phyloP scores from a whole-genome alignment of 225 moss, liverwort and hornwort species.

The Marchantia polymorpha region DNA sequence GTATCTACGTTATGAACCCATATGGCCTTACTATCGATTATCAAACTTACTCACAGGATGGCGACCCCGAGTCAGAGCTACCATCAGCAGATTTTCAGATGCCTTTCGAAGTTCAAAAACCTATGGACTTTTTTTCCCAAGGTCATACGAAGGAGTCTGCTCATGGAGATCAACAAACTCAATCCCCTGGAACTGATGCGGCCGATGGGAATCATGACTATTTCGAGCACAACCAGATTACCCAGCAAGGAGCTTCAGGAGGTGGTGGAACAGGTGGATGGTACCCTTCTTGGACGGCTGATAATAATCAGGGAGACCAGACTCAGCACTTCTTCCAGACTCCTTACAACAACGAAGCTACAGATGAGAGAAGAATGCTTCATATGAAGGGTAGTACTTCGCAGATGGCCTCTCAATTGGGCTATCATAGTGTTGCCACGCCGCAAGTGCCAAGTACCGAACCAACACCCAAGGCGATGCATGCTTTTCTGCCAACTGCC shows the following conservation, averaged over 20 bases:
- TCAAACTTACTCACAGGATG: slow-evolving; percentile 48
- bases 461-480: slow-evolving; percentile 66
- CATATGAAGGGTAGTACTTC: slow-evolving; percentile 65
- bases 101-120: slow-evolving; percentile 72
- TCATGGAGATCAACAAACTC: slow-evolving; percentile 70
- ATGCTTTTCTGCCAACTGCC: slow-evolving; percentile 74
- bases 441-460: slow-evolving; percentile 61
- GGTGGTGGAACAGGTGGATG: slow-evolving; percentile 57
- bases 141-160: slow-evolving; percentile 64
- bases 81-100: slow-evolving; percentile 70
- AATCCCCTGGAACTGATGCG: slow-evolving; percentile 62
- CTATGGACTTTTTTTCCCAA: slow-evolving; percentile 89
- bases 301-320: slow-evolving; percentile 64
- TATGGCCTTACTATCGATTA: neutral
- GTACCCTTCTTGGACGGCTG: slow-evolving; percentile 70
- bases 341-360: slow-evolving; percentile 49
- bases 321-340: slow-evolving; percentile 73
- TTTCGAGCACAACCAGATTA: slow-evolving; percentile 66
- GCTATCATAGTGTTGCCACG: slow-evolving; percentile 59
- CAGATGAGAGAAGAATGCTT: slow-evolving; percentile 65
- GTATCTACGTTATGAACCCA: no score
- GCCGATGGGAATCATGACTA: slow-evolving; percentile 73
- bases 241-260: slow-evolving; percentile 59
- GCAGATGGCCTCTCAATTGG: slow-evolving; percentile 53
- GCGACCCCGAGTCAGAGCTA: slow-evolving; percentile 60